Conservation (phyloP, 2,329 filamentous ascomycete species). For the Cadophora malorum region DNA sequence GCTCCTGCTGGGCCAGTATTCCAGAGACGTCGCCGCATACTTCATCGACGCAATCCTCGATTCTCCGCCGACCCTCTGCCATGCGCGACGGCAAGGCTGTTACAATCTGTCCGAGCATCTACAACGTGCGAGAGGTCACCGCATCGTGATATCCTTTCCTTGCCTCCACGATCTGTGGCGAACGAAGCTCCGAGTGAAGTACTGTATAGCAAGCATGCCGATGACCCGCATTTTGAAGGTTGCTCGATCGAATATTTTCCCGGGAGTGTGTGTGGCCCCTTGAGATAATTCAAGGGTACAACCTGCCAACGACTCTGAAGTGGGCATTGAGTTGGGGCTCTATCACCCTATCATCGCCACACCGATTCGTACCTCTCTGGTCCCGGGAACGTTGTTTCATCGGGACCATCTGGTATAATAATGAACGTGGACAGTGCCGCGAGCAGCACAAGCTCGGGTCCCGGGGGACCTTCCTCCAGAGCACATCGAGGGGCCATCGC, state of each 20-base stretch:
- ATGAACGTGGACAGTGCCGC: slow-evolving; percentile 42
- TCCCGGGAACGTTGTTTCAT: slow-evolving; percentile 11
- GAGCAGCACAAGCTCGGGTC: slow-evolving; percentile 32
- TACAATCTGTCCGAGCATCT: slow-evolving; percentile 9
- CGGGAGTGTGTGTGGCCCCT: slow-evolving; percentile 15
- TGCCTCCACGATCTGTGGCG: background rate
- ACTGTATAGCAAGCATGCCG: slow-evolving; percentile 18
- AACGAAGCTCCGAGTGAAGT: background rate
- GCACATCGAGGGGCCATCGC: slow-evolving; percentile 53
- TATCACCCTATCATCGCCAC: slow-evolving; percentile 20
- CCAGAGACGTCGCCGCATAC: background rate
- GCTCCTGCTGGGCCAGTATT: slow-evolving; percentile 6
- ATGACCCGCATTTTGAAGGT: background rate
- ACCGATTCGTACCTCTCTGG: slow-evolving; percentile 12
- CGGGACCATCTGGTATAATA: slow-evolving; percentile 10
- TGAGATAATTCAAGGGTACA: slow-evolving; percentile 11
- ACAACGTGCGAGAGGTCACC: background rate
- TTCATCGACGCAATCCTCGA: background rate
- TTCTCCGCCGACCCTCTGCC: slow-evolving; percentile 1
- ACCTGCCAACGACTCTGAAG: slow-evolving; percentile 9
- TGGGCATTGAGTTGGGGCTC: slow-evolving; percentile 15
- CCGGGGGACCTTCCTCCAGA: slow-evolving; percentile 43
- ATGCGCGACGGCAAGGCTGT: slow-evolving; percentile 6
- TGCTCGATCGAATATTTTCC: slow-evolving; percentile 18
- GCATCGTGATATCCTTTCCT: background rate